Evolutionary conservation across 2,329 filamentous ascomycete genomes (phyloP), one percentile per base, ranked within the genome.

Genomic region (Scedosporium boydii): DNA sequence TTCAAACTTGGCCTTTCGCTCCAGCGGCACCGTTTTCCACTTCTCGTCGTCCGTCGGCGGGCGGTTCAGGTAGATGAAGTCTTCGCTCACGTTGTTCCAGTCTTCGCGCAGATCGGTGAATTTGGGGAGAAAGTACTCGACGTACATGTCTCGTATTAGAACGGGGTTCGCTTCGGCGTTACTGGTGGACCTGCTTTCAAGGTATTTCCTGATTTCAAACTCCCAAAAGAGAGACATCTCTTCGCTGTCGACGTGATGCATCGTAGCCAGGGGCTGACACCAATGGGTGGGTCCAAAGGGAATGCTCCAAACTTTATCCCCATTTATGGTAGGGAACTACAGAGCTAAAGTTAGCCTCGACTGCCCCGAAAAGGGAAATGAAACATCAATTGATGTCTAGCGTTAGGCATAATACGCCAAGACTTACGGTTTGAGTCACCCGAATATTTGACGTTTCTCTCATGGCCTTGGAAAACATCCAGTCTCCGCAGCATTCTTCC

Each of bases 261-360:
- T 82, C 3, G 81, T 82, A 48, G 84, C 68, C n/a, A 82, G 75
- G 4, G 82, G 81, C 67, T 83, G 78, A 64, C 82, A 84, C 81
- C 82, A 84, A 64, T 82, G 79, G 9, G 70, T 74, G 3, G 71
- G 72, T 1, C 78, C 76, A 63, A 76, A 83, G 4, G 79, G 78
- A 38, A 84, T 68, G 9, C 78, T 81, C 44, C 73, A 77, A 3
- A 80, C 80, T 68, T 82, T 82, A 66, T 84, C 80, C 63, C 80
- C 80, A 65, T 84, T 82, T 67, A 84, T 76, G 77, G 83, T 80
- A 18, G 82, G 82, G 51, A 57, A 56, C 60, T 62, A n/a, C 6
- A 18, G n/a, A 6, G 26, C 16, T 23, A 1, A 2, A 34, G 12
- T 18, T 23, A 55, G 18, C 51, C 67, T 77, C 77, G 2, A 74